Evolutionary conservation across 2,329 filamentous ascomycete genomes (phyloP), one percentile per base, ranked within the genome.

Genomic region (Sordariomycetes sp.): DNA sequence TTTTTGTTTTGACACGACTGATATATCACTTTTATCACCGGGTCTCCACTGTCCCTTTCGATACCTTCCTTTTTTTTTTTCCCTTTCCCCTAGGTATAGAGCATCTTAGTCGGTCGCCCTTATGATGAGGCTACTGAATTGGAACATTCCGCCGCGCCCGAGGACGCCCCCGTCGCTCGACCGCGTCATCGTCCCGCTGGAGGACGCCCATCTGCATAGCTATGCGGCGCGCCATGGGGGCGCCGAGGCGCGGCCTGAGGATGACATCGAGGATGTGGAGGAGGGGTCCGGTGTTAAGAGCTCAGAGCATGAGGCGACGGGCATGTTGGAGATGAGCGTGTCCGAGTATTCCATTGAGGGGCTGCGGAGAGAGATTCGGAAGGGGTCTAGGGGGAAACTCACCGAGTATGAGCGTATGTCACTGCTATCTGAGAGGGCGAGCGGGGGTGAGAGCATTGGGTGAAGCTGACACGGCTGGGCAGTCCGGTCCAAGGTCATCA

Each of bases 401-500:
- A 83, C 82, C 2, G 78, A 82, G 54, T 92, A 92, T 72, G 89
- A 92, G 70, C 80, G 88, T 90, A 76, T 72, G 86, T 64, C 58
- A 52, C 22, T 22, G 7, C n/a, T 8, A 53, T 57, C 25, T 48
- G 45, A 22, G 35, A 20, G 25, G 5, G 28, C 25, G 28, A 48
- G 53, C 25, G 50, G 15, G 13, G 25, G 22, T 20, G 10, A 28
- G 22, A 28, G n/a, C 52, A 32, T 17, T 22, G 52, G 25, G 39
- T 17, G 39, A 45, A 45, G n/a, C 45, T 50, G 22, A 50, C 45
- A 50, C n/a, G n/a, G 20, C 20, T 20, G 45, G 10, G 3, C n/a
- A 85, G 82, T 84, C 62, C 89, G 88, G 67, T 85, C 85, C 20
- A 87, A 86, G 65, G 79, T 95, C 61, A 86, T 95, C 67, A 95